phyloP scores from a whole-genome alignment of 805 yeast species.

The Yarrowia keelungensis region DNA sequence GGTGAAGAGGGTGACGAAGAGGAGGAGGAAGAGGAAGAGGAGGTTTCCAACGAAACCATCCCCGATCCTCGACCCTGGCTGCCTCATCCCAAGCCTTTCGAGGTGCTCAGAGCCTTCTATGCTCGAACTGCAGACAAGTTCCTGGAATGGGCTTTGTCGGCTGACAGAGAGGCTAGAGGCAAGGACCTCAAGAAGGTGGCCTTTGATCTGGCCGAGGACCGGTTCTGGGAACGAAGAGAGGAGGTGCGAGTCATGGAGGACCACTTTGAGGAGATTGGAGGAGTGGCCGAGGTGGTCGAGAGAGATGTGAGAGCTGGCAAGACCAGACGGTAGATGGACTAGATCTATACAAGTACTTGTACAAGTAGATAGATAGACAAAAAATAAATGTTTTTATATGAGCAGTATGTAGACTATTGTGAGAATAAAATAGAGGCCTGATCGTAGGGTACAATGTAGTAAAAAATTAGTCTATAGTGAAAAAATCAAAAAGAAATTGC shows the following conservation, averaged over 20 bases:
- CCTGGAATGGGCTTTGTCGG: conserved; percentile 91
- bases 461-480: too few species aligned
- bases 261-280: conserved; percentile 85
- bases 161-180: conserved; percentile 84
- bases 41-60: conserved; percentile 65
- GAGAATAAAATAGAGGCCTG: too few species aligned
- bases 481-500: conserved; percentile 42
- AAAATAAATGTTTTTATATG: neutral
- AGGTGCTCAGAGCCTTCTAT: conserved; percentile 81
- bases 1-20: conserved; percentile 53
- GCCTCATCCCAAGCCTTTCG: conserved; percentile 96
- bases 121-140: conserved; percentile 84
- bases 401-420: too few species aligned
- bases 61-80: conserved; percentile 96
- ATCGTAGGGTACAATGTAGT: too few species aligned
- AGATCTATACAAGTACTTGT: neutral
- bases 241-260: conserved; percentile 89
- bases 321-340: conserved; percentile 16
- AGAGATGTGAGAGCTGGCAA: conserved; percentile 54
- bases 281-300: conserved; percentile 86
- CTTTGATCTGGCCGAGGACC: conserved; percentile 87
- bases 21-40: conserved; percentile 69
- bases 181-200: conserved; percentile 87
- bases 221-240: conserved; percentile 99
- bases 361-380: neutral